Percentiles rank a stretch among this genome's conserved stretches.
Conservation (phyloP, 768 basidiomycete genomes). For the Mycena alexandri region DNA sequence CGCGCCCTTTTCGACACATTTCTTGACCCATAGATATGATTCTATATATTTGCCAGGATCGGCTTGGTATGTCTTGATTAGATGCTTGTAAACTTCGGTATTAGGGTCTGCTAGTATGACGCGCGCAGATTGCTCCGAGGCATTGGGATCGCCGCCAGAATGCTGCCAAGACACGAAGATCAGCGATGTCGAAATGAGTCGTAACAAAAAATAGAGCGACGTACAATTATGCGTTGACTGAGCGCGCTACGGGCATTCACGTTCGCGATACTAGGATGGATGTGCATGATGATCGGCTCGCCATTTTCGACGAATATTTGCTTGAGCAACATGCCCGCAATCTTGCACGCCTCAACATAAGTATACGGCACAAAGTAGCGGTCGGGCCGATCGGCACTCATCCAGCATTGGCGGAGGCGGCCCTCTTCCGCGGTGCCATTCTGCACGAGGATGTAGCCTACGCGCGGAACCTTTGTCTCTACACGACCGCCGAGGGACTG, state of each 20-base stretch:
- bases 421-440: conserved; percentile 78
- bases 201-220: conserved; percentile 22
- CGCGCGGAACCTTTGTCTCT: conserved; percentile 81
- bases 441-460: conserved; percentile 80
- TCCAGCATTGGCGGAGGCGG: conserved; percentile 83
- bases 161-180: conserved; percentile 59
- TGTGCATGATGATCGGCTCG: conserved; percentile 78
- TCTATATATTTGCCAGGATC: conserved; percentile 82
- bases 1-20: conserved; percentile 78
- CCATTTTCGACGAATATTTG: conserved; percentile 82
- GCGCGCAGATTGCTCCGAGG: conserved; percentile 76
- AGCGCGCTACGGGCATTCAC: conserved; percentile 77
- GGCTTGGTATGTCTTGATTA: conserved; percentile 79
- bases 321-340: conserved; percentile 77
- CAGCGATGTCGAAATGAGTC: neutral
- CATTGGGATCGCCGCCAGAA: conserved; percentile 83
- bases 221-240: conserved; percentile 78
- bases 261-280: conserved; percentile 85
- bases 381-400: conserved; percentile 75
- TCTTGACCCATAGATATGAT: conserved; percentile 87
- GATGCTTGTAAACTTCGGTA: conserved; percentile 79
- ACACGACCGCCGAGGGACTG: conserved; percentile 83
- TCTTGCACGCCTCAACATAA: conserved; percentile 87
- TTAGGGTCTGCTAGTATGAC: conserved; percentile 87
- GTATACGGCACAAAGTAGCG: conserved; percentile 85